These are phyloP conservation scores for Pythium sukuiense DNA, from an alignment of 352 stramenopile species.

Conservation along the genomic window DNA sequence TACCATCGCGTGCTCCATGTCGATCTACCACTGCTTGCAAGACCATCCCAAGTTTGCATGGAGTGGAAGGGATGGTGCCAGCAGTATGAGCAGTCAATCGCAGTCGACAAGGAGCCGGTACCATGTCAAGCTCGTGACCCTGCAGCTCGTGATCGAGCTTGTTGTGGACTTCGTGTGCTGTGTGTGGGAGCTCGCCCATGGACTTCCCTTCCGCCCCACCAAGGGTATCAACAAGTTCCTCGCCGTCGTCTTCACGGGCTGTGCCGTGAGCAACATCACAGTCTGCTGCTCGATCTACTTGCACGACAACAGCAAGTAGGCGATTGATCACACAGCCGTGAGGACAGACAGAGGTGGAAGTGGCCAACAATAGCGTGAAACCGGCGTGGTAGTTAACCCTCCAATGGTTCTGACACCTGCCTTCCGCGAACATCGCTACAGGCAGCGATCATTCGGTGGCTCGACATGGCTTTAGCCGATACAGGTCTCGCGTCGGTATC, in stretches of 20 bases:
- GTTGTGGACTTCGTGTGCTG: constrained; percentile 26
- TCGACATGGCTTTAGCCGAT: not conserved
- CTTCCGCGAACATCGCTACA: too few relatives aligned
- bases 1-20: constrained; percentile 34
- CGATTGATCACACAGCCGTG: not conserved
- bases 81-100: not conserved
- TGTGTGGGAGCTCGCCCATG: constrained; percentile 24
- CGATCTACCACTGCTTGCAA: constrained; percentile 32
- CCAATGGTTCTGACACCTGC: too few relatives aligned
- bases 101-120: not conserved
- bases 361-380: not conserved
- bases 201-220: constrained; percentile 16
- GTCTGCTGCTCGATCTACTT: constrained; percentile 19
- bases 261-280: constrained; percentile 13
- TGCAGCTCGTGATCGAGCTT: constrained; percentile 30
- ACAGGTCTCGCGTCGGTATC: not conserved
- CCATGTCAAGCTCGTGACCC: not conserved
- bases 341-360: not conserved
- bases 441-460: not conserved
- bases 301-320: not conserved
- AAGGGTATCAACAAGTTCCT: constrained; percentile 15
- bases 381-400: too few relatives aligned
- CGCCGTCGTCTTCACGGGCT: constrained; percentile 11
- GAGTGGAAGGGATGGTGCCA: not conserved
- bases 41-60: constrained; percentile 27